Base-by-base conservation (phyloP, 768 basidiomycete genomes). In the Serendipita sp. region DNA sequence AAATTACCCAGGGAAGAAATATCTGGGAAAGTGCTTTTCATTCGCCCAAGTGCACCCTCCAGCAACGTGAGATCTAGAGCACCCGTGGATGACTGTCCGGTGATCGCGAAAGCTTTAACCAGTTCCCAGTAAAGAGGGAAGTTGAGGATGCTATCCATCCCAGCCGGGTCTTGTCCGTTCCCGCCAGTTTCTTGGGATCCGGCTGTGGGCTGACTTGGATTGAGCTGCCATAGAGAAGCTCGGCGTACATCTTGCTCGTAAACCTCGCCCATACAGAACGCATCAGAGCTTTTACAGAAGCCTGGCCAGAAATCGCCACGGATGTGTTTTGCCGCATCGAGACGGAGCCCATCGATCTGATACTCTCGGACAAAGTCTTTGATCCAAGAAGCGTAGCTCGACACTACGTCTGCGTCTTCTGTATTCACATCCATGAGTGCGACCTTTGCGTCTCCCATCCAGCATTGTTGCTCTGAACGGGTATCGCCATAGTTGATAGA, bases 211-310 rank as follows among this genome's bases (percentile, higher is more conserved):
- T 60, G 56, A n/a, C 13, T 41, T 5, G 7, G 38, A 41, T 63
- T 63, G 41, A 18, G 18, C 44, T 44, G 38, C 63, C 44, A 63
- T 23, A 23, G 28, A 28, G 56, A 23, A 2, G 56, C 56, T 60
- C 16, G 0, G 65, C 38, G 73, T 54, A 83, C 73, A 62, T 84
- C 76, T 63, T 76, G 71, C 51, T 79, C 80, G 66, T 82, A 79
- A 54, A 93, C 86, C 74, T 92, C 90, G 45, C 91, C 91, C 64
- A 91, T 85, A 70, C 88, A 91, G 75, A 87, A 91, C 8, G 91
- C 86, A 11, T 85, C 88, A 0, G 89, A 87, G n/a, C 81, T 82
- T 51, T 73, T 75, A 69, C 83, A 84, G 70, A 93, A 91, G 3
- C 70, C 70, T 1, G 86, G 83, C 89, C 89, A 92, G 72, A 93